Evolutionary conservation across 192 early-diverging fungal species (phyloP).

Genomic region (Borealophlyctis nickersoniae): DNA sequence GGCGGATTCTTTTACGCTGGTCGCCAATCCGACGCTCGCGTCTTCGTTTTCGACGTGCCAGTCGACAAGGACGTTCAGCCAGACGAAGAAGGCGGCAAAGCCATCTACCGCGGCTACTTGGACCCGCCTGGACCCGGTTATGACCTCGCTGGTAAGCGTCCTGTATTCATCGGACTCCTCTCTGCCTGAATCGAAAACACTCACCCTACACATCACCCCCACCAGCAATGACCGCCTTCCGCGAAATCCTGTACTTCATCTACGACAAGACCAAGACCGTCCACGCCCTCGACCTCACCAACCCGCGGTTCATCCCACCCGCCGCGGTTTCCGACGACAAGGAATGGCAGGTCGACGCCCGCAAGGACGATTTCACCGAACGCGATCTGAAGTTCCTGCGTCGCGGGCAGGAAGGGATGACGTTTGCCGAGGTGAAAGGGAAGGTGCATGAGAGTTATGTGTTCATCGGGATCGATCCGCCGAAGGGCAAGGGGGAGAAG

Average conservation of each 20-base stretch:
- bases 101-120: constrained; percentile 9
- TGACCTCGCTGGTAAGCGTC: constrained; percentile 15
- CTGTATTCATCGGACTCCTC: no score
- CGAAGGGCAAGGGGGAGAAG: constrained; percentile 23
- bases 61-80: not conserved
- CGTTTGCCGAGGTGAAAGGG: constrained; percentile 16
- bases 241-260: constrained; percentile 15
- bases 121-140: constrained; percentile 22
- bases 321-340: not conserved
- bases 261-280: constrained; percentile 24
- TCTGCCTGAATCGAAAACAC: no score
- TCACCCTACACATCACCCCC: not conserved
- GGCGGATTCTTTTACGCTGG: constrained; percentile 25
- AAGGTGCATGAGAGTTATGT: constrained; percentile 9
- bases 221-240: constrained; percentile 19
- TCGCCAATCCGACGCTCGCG: constrained; percentile 26
- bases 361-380: not conserved
- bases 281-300: not conserved
- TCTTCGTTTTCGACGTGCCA: constrained; percentile 22
- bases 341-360: not conserved
- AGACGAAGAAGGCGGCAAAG: not conserved
- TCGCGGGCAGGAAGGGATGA: constrained; percentile 26
- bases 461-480: constrained; percentile 29
- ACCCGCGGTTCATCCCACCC: not conserved
- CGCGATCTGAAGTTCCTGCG: constrained; percentile 2